Base-by-base conservation (phyloP, 116 monocot genomes). In the Papilionanthe hybrid region DNA sequence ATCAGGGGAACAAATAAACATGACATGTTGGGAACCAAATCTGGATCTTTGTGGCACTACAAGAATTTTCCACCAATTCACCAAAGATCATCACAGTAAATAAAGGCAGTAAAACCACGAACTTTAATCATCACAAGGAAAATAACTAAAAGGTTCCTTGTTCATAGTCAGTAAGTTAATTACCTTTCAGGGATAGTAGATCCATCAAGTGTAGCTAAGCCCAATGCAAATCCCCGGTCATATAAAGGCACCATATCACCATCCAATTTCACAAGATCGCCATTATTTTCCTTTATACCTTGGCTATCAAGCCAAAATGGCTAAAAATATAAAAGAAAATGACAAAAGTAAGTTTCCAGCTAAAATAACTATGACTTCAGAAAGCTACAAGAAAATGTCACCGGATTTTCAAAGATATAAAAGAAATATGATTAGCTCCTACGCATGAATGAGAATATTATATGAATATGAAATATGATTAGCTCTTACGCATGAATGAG, bases 281-380 rank as follows among this genome's bases (percentile, higher is more conserved):
- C 77, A 23, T 49, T 80, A 80, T 88, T 88, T 37, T 87, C 86
- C 37, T 85, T 85, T 80, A 81, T 92, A 76, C 84, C 79, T 82
- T 87, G 90, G 77, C 84, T 93, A 80, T 95, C 99, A 48, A 95
- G 57, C 89, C 95, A 95, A 85, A 93, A 99, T 77, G 99, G 85
- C 98, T 98, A 73, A 72, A 86, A 58, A 55, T 0, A 57, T 56
- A 28, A 77, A 42, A 27, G 72, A 80, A 20, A 79, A 81, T 53
- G 23, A 63, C 20, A 78, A 55, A 20, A 18, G 41, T 78, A 78
- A 82, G 42, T 76, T 76, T 11, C 48, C 43, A 50, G 25, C 2
- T 65, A 81, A 37, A 27, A 69, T 19, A 44, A 43, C 32, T 44
- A 73, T 11, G 27, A 44, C 20, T 43, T 73, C n/a, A 28, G 19